Evolutionary conservation across 352 stramenopile genomes (phyloP).

Genomic region (Globisporangium nagaii): DNA sequence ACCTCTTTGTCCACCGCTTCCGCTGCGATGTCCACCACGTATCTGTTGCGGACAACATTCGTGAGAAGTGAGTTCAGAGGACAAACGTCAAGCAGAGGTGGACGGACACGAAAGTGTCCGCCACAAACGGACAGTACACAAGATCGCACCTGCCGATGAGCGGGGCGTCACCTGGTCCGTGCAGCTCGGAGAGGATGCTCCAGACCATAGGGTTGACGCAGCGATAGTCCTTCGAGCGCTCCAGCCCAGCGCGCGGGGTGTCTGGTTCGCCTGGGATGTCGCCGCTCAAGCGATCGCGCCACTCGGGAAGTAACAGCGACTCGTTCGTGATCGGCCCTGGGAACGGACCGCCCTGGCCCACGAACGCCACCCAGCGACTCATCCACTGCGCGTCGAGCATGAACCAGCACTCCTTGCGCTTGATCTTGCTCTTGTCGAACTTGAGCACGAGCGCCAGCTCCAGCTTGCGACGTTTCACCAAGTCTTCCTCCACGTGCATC

Average conservation of each 20-base stretch:
- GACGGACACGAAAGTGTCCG: too few species aligned
- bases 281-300: slow-evolving; percentile 20
- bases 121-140: neutral
- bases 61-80: neutral
- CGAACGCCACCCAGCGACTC: slow-evolving; percentile 51
- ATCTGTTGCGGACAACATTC: slow-evolving; percentile 13
- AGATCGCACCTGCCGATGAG: slow-evolving; percentile 20
- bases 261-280: slow-evolving; percentile 36
- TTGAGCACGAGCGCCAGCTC: slow-evolving; percentile 62
- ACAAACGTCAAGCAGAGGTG: too few species aligned
- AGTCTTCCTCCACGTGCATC: slow-evolving; percentile 20
- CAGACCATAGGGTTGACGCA: slow-evolving; percentile 74
- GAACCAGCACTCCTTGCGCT: slow-evolving; percentile 72
- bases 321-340: slow-evolving; percentile 69
- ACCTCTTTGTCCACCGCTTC: slow-evolving; percentile 32
- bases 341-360: slow-evolving; percentile 34
- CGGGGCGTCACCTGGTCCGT: slow-evolving; percentile 50
- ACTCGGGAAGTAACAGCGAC: slow-evolving; percentile 33
- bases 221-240: slow-evolving; percentile 55
- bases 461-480: slow-evolving; percentile 55
- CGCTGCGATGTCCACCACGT: slow-evolving; percentile 42
- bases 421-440: slow-evolving; percentile 47
- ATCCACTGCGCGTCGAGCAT: slow-evolving; percentile 66
- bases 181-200: slow-evolving; percentile 56
- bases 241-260: slow-evolving; percentile 30